A percentile compares a stretch with the other conserved stretches of the same genome.
Conservation (phyloP, 2,329 filamentous ascomycete genomes). For the Elsinoe necatrix region DNA sequence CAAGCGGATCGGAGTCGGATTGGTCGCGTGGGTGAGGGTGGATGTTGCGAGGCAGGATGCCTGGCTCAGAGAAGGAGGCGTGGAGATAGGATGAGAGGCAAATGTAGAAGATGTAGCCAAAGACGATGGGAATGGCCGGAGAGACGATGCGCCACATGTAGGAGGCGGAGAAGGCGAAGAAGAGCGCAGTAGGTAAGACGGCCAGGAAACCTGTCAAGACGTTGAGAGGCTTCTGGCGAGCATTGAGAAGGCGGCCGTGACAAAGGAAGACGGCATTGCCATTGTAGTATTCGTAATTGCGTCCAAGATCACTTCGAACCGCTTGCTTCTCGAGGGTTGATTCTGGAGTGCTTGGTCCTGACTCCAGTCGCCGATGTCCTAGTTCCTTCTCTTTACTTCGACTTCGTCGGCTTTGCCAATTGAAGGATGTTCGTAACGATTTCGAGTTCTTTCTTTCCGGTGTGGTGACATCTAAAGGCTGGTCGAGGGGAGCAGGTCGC, state of each 20-base stretch:
- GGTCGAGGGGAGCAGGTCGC: constrained; percentile 25
- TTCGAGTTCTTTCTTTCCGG: constrained; percentile 46
- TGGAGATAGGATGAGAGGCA: constrained; percentile 91
- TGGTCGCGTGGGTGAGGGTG: constrained; percentile 75
- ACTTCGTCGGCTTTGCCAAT: constrained; percentile 17
- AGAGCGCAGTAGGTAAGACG: constrained; percentile 69
- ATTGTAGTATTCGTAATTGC: constrained; percentile 85
- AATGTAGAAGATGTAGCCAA: constrained; percentile 84
- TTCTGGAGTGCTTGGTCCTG: constrained; percentile 65
- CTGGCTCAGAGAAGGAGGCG: constrained; percentile 84
- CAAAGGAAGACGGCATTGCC: constrained; percentile 89
- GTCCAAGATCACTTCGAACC: constrained; percentile 45
- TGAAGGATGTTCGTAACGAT: constrained; percentile 31
- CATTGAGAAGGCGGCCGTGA: constrained; percentile 80
- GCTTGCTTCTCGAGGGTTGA: constrained; percentile 43
- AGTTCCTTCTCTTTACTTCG: constrained; percentile 14
- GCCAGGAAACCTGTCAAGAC: constrained; percentile 74
- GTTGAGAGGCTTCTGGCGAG: constrained; percentile 79
- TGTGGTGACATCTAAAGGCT: constrained; percentile 33
- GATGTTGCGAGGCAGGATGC: constrained; percentile 83
- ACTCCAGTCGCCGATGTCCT: constrained; percentile 76
- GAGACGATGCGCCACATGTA: constrained; percentile 83
- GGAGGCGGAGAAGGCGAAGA: constrained; percentile 75
- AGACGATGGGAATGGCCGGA: constrained; percentile 79
- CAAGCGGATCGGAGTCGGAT: constrained; percentile 70